Conservation (phyloP, 768 basidiomycete species). For the Podaxis sp. region DNA sequence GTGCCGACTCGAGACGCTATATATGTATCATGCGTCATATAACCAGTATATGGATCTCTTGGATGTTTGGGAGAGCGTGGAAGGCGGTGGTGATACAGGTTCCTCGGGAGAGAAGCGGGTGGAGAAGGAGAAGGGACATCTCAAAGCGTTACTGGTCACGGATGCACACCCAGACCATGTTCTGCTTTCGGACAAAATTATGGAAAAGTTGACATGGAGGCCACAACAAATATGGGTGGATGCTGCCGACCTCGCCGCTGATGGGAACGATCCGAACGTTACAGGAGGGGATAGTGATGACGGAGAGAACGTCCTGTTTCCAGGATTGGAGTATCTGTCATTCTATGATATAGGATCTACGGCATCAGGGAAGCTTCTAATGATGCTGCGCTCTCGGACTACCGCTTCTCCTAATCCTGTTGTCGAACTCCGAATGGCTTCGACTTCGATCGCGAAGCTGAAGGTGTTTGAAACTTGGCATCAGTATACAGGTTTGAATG, state of each 20-base stretch:
- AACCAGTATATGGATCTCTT: slow-evolving; percentile 4
- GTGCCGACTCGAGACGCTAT: slow-evolving; percentile 15
- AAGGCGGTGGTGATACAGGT: background rate
- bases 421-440: background rate
- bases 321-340: slow-evolving; percentile 4
- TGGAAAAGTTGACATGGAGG: slow-evolving; percentile 6
- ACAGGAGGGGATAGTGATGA: no score
- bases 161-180: background rate
- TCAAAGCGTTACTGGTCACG: slow-evolving; percentile 3
- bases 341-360: slow-evolving; percentile 9
- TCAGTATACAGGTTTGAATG: background rate
- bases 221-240: background rate
- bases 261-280: background rate
- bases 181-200: slow-evolving; percentile 3
- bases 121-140: background rate
- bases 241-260: no score
- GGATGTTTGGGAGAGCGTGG: slow-evolving; percentile 12
- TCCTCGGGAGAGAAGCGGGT: background rate
- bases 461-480: slow-evolving; percentile 14
- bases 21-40: slow-evolving; percentile 12
- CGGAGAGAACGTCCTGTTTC: background rate
- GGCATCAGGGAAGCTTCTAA: background rate
- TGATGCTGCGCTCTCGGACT: background rate
- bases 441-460: slow-evolving; percentile 1
- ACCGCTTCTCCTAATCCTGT: no score